Evolutionary conservation across 148 eudicot genomes (phyloP), one percentile per base, ranked within the genome.

Genomic region (Salicornia ramosissima): DNA sequence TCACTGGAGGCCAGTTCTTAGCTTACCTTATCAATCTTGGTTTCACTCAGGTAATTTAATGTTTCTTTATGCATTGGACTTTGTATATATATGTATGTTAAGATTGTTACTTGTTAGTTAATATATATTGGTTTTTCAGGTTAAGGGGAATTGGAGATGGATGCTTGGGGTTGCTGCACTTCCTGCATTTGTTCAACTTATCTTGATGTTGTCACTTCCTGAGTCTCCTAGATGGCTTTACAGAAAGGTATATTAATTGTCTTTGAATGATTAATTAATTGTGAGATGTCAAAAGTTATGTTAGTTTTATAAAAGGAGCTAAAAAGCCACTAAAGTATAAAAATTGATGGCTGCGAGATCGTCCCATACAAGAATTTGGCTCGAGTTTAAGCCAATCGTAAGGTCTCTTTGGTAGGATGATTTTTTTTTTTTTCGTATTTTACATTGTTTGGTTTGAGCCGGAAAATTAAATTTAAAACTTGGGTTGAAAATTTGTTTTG

Each of bases 121-220:
- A 15, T 46, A 21, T 52, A 28, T 22, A 21, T 21, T 52, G 6
- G 6, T 65, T 56, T 28, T 58, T 55, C 51, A 78, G 81, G 78
- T 78, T 10, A 63, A 63, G 30, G 80, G 83, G 22, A 80, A 78
- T 14, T 80, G 83, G 83, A 74, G 83, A 52, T 80, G 80, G 83
- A 80, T 80, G 83, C 75, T 80, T 26, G 76, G 80, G 25, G 76
- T 77, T 25, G 80, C 80, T 59, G 80, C 76, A 21, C 51, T 77
- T 52, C 80, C 80, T 5, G 80, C 80, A 29, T 43, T 68, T 1
- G 11, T 77, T 66, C 76, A 77, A 26, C 69, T 72, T 21, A 21
- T 77, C 14, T 24, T 77, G 24, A 77, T 77, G 80, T 28, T 77
- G 36, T 72, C 72, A 21, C 80, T 77, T 51, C 76, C 80, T 0